Evolutionary conservation across 352 stramenopile species (phyloP), one percentile per base, ranked within the genome.

Genomic region (Globisporangium rhizosaccharum): DNA sequence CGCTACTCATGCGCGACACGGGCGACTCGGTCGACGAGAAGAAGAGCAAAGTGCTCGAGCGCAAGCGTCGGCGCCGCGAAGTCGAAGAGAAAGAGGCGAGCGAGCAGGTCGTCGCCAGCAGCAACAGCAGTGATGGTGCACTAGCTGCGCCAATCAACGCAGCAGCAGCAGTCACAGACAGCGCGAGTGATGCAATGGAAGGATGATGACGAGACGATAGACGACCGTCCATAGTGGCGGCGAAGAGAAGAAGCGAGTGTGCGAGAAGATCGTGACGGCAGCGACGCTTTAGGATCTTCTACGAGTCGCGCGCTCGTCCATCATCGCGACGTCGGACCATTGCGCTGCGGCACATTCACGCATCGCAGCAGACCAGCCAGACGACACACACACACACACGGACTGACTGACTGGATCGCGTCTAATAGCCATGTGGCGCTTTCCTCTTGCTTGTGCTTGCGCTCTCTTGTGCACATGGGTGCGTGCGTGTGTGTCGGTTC

Each of bases 1-100:
- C 84, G 51, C 66, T 96, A 20, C 67, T 82, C 9, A 75, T 72
- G 23, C 82, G 86, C 10, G 76, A 92, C 55, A 91, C 79, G 12
- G 84, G 79, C 41, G 62, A 90, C 67, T 92, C 85, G 18, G 83
- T 93, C 23, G 76, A 88, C 52, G 85, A 95, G 63, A 79, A 84
- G 48, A 89, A 92, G 68, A 63, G 73, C 26, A 85, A 82, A 61
- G 77, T 87, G 63, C 67, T 70, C n/a, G 78, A 88, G 28, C 80
- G 80, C 50, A 92, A 92, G 68, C 81, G 83, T 36, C 77, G 81
- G 1, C 83, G 81, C 36, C 47, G 64, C 25, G 68, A 70, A 39
- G 42, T 57, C 15, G 64, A 76, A 23, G 30, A 53, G 20, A 46
- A 17, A 46, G 41, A 46, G 41, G 41, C 14, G 41, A 46, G 14